Evolutionary conservation across 148 eudicot genomes (phyloP).

Genomic region (Amaranthus palmeri): DNA sequence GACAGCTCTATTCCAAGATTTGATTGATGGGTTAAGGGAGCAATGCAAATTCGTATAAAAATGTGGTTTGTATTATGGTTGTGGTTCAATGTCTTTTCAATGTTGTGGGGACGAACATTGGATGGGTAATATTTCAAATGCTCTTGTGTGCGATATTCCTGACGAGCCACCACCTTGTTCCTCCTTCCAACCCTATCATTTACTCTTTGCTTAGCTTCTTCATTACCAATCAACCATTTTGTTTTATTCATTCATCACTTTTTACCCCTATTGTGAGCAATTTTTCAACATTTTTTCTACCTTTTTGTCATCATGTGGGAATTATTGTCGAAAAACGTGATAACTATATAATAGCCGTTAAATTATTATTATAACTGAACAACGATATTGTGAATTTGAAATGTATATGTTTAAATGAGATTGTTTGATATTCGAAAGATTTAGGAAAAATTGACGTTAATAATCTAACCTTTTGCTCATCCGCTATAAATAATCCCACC

Average conservation of each 20-base stretch:
- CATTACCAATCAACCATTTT: too few species aligned
- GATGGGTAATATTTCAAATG: conserved; percentile 35
- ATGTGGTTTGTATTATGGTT: conserved; percentile 3
- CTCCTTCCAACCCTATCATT: background rate
- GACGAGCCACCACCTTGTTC: background rate
- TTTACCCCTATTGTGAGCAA: background rate
- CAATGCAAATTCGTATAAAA: conserved; percentile 19
- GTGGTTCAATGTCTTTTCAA: background rate
- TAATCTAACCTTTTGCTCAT: too few species aligned
- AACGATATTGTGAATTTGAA: too few species aligned
- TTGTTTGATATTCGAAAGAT: too few species aligned
- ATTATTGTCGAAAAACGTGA: too few species aligned
- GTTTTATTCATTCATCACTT: background rate
- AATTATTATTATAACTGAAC: too few species aligned
- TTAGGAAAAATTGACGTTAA: too few species aligned
- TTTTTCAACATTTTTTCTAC: too few species aligned
- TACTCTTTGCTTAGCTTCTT: background rate
- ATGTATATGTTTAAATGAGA: too few species aligned
- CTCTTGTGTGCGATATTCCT: conserved; percentile 9
- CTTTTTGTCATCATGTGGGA: too few species aligned
- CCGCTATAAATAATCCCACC: too few species aligned
- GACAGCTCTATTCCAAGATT: conserved; percentile 29
- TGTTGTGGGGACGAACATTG: conserved; percentile 34
- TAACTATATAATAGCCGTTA: too few species aligned
- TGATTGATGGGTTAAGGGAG: conserved; percentile 40